A percentile compares a stretch with the other conserved stretches of the same genome.
Evolutionary conservation across 345 rosid species (phyloP).

Genomic region (Camelina hispida): DNA sequence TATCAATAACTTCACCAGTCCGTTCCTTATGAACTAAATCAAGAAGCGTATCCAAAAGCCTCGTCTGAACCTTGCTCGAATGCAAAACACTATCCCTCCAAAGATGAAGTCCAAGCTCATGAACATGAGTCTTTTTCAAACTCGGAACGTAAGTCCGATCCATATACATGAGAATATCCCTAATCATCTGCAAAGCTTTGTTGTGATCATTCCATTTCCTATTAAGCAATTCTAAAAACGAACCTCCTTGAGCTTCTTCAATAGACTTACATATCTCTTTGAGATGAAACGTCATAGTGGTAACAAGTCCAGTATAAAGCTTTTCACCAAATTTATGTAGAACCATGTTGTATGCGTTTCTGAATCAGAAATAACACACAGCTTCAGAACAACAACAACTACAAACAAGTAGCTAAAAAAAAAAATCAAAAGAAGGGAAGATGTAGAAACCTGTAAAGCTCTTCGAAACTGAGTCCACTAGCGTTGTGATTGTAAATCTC

Average conservation of each 20-base stretch:
- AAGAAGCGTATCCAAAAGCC: slow-evolving; percentile 81
- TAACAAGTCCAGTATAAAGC: slow-evolving; percentile 75
- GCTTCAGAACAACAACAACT: background rate
- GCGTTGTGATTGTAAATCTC: slow-evolving; percentile 99
- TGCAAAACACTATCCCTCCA: slow-evolving; percentile 87
- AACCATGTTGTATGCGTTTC: slow-evolving; percentile 98
- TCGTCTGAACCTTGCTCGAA: slow-evolving; percentile 66
- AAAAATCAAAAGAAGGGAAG: background rate
- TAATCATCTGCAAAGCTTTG: slow-evolving; percentile 91
- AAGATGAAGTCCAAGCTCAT: slow-evolving; percentile 85
- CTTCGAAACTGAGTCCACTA: slow-evolving; percentile 95
- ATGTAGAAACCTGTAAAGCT: slow-evolving; percentile 70
- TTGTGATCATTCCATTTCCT: slow-evolving; percentile 97
- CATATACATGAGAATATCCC: slow-evolving; percentile 97
- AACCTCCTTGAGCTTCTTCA: slow-evolving; percentile 90
- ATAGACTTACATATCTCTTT: slow-evolving; percentile 72
- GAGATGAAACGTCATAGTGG: slow-evolving; percentile 88
- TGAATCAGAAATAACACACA: slow-evolving; percentile 27
- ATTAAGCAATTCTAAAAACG: slow-evolving; percentile 83
- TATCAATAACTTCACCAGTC: slow-evolving; percentile 86
- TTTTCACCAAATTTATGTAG: slow-evolving; percentile 92
- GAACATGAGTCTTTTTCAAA: slow-evolving; percentile 78
- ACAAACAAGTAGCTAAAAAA: background rate
- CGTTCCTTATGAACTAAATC: slow-evolving; percentile 81
- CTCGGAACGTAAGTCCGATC: slow-evolving; percentile 88